Evolutionary conservation across 2,329 filamentous ascomycete genomes (phyloP).

Genomic region (Pestalotiopsis sp.): DNA sequence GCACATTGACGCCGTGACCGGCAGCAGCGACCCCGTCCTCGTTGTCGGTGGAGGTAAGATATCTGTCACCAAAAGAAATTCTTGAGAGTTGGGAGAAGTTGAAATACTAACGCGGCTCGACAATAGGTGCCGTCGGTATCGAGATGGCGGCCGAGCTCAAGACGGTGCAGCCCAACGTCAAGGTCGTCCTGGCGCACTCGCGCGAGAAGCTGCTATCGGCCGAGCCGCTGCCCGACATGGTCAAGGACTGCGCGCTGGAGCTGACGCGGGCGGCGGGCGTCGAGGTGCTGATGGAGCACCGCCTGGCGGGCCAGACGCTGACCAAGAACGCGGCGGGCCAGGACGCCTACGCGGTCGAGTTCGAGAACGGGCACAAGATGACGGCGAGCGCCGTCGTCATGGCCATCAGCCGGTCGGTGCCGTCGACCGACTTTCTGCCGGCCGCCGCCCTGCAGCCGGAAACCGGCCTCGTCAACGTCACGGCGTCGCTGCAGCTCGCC

Average conservation of each 20-base stretch:
- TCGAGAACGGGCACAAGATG: conserved; percentile 63
- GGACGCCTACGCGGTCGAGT: conserved; percentile 50
- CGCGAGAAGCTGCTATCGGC: conserved; percentile 70
- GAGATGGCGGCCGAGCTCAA: conserved; percentile 84
- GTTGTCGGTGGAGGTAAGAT: conserved; percentile 70
- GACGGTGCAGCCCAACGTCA: conserved; percentile 61
- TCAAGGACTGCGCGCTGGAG: conserved; percentile 63
- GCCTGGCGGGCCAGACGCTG: conserved; percentile 53
- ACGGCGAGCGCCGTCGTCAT: conserved; percentile 68
- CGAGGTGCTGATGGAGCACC: conserved; percentile 63
- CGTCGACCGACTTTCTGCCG: conserved; percentile 67
- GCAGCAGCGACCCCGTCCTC: conserved; percentile 61
- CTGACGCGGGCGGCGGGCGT: conserved; percentile 66
- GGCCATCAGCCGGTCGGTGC: conserved; percentile 65
- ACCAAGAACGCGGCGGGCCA: conserved; percentile 46
- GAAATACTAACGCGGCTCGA: conserved; percentile 1
- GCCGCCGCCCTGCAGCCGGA: conserved; percentile 54
- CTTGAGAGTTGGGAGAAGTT: too few relatives aligned
- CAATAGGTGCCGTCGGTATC: conserved; percentile 71
- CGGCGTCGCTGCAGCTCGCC: conserved; percentile 47
- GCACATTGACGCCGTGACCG: conserved; percentile 59
- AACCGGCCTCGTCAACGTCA: conserved; percentile 68
- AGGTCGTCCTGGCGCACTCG: conserved; percentile 77
- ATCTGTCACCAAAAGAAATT: background rate
- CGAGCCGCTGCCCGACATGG: conserved; percentile 71